Percentiles rank a stretch among this genome's conserved stretches.
Evolutionary conservation across 1,139 yeast species (phyloP).

Genomic region (Sugiyamaella novakii): DNA sequence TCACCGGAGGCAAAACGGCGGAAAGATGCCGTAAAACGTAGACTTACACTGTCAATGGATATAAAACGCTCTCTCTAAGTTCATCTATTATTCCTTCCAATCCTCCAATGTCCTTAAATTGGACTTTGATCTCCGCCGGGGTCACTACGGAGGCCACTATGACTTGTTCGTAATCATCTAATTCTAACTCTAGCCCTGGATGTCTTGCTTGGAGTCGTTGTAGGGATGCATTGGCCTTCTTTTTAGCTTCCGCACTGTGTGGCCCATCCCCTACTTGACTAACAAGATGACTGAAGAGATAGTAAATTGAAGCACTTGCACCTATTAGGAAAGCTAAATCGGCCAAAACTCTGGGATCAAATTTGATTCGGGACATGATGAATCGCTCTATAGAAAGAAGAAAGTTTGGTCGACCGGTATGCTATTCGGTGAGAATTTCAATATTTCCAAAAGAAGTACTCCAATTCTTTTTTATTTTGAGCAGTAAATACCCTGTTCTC

Average conservation of each 20-base stretch:
- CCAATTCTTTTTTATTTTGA: too few species aligned
- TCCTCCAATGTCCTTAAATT: slow-evolving; percentile 87
- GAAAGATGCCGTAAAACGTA: background rate
- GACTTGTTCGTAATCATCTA: slow-evolving; percentile 77
- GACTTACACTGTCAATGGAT: slow-evolving; percentile 67
- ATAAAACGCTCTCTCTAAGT: slow-evolving; percentile 80
- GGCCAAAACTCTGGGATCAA: slow-evolving; percentile 45
- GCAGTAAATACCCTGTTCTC: too few species aligned
- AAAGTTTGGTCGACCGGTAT: too few species aligned
- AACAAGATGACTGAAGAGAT: slow-evolving; percentile 58
- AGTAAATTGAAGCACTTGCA: slow-evolving; percentile 80
- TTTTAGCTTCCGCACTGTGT: slow-evolving; percentile 54
- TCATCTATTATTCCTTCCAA: slow-evolving; percentile 80
- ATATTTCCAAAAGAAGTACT: too few species aligned
- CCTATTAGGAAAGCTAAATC: slow-evolving; percentile 77
- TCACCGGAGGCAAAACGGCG: too few species aligned
- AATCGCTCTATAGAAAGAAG: background rate
- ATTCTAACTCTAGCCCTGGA: slow-evolving; percentile 60
- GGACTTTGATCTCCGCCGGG: slow-evolving; percentile 76
- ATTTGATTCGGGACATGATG: slow-evolving; percentile 21
- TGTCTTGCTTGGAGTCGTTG: slow-evolving; percentile 58
- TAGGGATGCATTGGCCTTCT: slow-evolving; percentile 65
- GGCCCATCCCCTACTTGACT: slow-evolving; percentile 34
- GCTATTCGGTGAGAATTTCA: too few species aligned
- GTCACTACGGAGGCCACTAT: slow-evolving; percentile 77